Evolutionary conservation across 352 stramenopile genomes (phyloP), one percentile per base, ranked within the genome.

Genomic region (Globisporangium viniferum): DNA sequence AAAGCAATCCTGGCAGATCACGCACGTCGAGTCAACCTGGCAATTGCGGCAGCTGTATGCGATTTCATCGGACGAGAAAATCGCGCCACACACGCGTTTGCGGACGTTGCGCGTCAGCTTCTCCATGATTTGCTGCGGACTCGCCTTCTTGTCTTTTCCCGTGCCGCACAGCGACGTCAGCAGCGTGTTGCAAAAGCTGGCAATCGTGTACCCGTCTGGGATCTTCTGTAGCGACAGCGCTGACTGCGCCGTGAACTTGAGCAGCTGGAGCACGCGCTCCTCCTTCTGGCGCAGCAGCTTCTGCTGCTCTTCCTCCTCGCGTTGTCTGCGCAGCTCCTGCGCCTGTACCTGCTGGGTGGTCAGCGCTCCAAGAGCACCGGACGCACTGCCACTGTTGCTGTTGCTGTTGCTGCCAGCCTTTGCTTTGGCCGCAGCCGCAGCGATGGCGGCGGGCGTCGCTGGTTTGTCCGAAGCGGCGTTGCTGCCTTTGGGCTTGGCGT

Each of bases 41-140:
- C 88, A 96, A 68, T 94, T 89, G 62, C 88, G 88, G 68, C 88
- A 96, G 67, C 88, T 96, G 73, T 96, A 96, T 41, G 87, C 82
- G 55, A 96, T 89, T 74, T 96, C 88, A 61, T 96, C 88, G 41
- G 86, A 82, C 56, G 83, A 81, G 63, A 96, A 96, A 64, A 96
- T 93, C 39, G 82, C 84, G 46, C 88, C 88, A 48, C 88, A 96
- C 31, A 96, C 82, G 64, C 86, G 84, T 48, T 92, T 90, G 6
- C 86, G 77, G 54, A 83, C 78, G 7, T 78, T 80, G 10, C 79
- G 73, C 54, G 83, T 82, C 35, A 94, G 71, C 54, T 86, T 90
- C 29, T 79, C 67, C 63, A 94, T 55, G 29, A 94, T 82, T 64
- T 91, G 80, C 57, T 73, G n/a, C 51, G 84, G 77, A 14, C 61